These are phyloP conservation scores for Hypoxylon sp. DNA, from an alignment of 2,329 filamentous ascomycete species.

Conservation along the genomic window DNA sequence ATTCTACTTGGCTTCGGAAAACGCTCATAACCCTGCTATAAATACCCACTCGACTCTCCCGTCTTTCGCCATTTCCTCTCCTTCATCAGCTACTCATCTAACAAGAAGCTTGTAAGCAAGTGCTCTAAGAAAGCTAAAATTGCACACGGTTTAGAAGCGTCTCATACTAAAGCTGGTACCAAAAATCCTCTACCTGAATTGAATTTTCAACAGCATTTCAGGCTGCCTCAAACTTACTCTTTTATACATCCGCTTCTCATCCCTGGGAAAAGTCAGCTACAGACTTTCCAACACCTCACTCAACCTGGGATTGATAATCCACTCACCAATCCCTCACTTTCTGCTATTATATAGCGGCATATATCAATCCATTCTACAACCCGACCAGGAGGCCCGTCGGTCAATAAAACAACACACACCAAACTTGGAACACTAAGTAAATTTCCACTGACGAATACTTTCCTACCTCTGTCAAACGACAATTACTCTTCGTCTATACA, in stretches of 20 bases:
- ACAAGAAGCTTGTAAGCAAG: neutral
- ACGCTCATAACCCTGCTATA: neutral
- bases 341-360: neutral
- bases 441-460: neutral
- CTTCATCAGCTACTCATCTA: neutral
- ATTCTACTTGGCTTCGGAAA: neutral
- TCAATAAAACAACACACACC: neutral
- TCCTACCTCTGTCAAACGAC: no score
- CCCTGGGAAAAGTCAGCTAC: neutral
- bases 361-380: neutral
- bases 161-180: neutral
- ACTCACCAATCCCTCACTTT: neutral
- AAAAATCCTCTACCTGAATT: neutral
- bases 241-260: neutral
- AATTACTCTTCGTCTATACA: neutral
- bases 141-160: neutral
- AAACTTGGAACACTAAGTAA: neutral
- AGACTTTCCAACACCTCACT: neutral
- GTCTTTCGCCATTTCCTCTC: neutral
- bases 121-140: neutral
- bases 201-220: neutral
- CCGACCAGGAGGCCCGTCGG: neutral
- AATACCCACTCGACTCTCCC: neutral
- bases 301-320: neutral
- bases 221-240: neutral